Evolutionary conservation across 2,329 filamentous ascomycete genomes (phyloP), one percentile per base, ranked within the genome.

Genomic region (Claviceps maximensis): DNA sequence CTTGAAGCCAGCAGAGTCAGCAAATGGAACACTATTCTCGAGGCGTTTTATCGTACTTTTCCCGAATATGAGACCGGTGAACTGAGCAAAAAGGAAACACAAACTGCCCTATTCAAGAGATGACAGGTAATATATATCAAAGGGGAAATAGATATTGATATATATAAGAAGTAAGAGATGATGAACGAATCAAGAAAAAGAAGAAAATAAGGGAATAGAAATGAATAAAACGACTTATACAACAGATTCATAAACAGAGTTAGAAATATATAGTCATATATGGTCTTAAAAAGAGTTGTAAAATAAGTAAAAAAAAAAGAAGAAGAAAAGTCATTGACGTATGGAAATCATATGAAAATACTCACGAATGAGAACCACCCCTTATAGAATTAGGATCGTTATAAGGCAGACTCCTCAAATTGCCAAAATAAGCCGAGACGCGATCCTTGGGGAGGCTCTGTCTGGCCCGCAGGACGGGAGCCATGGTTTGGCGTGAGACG

Each of bases 361-460:
- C 76, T 58, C 69, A 84, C 80, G 75, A 77, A 59, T 82, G 77
- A 54, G 74, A 76, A 17, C 73, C 71, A 8, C 76, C 76, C 58
- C 80, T 73, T 25, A 78, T 69, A 41, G 71, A 69, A 27, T 72
- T 72, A 2, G 78, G 77, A 60, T 87, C 84, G 57, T 76, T 75
- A 69, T 93, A 93, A 19, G 78, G 75, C 60, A 87, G 83, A 23
- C 83, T 85, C 65, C 86, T 86, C 46, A 87, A 74, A 33, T 74
- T 76, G 23, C 76, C 74, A 66, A 94, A 89, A 56, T 83, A 76
- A 40, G 70, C 67, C 2, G 82, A 72, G 62, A 94, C 88, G 52
- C 78, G 76, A 50, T 88, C 82, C 65, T 87, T 89, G 25, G 81
- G 69, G n/a, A 86, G 68, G 57, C 76, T 76, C 53, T 79, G 76